Conservation (phyloP, 2,329 filamentous ascomycete genomes). For the Ophiostoma himal-ulmi region DNA sequence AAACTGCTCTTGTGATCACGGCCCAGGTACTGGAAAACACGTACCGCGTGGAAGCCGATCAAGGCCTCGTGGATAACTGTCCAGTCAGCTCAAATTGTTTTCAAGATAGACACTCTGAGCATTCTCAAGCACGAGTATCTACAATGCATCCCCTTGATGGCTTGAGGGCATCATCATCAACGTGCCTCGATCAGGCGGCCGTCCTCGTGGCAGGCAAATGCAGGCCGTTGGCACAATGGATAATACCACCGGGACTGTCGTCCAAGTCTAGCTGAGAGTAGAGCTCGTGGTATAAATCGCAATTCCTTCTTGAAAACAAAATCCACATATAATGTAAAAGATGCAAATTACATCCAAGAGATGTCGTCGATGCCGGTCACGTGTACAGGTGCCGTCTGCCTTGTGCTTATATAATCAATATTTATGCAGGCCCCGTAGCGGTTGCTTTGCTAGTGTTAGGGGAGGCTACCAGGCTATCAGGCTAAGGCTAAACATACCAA, state of each 20-base stretch:
- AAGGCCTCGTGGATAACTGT: too few relatives aligned
- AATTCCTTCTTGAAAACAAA: too few relatives aligned
- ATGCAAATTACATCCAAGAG: neutral
- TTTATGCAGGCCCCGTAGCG: neutral
- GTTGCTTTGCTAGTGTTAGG: conserved; percentile 1
- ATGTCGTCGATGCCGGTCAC: neutral
- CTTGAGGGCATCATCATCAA: neutral
- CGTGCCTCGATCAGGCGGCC: neutral
- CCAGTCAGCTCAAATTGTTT: too few relatives aligned
- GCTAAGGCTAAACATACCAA: neutral
- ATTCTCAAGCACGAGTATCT: too few relatives aligned
- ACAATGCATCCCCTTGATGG: too few relatives aligned
- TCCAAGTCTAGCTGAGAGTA: neutral
- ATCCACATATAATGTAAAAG: neutral
- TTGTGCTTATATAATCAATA: neutral
- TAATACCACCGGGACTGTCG: neutral
- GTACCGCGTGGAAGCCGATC: too few relatives aligned
- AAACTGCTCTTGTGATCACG: too few relatives aligned
- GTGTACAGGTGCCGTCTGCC: neutral
- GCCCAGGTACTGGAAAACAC: too few relatives aligned
- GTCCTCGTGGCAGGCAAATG: neutral
- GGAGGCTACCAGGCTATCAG: neutral
- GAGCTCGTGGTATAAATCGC: too few relatives aligned
- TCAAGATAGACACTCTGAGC: too few relatives aligned
- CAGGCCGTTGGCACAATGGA: neutral